Base-by-base conservation (phyloP, 192 early-diverging fungal genomes). In the Backusella mclennaniae region DNA sequence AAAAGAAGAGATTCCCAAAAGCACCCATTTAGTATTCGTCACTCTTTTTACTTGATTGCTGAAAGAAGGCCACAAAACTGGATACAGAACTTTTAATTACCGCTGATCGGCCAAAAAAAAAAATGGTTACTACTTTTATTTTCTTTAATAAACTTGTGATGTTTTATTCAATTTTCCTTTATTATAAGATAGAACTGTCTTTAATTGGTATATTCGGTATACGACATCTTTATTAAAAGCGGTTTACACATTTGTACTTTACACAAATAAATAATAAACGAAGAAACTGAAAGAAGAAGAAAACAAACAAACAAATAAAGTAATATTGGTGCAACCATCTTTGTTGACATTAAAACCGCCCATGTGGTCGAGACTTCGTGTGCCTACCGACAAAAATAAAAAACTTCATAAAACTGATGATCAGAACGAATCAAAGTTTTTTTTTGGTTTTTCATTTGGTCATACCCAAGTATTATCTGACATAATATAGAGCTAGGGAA, bases 331-430 rank as follows among this genome's bases (percentile, higher is more conserved):
- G n/a, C n/a, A 56, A 56, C 19, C 53, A 9, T 21, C 7, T 23
- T 21, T 56, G 53, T 56, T 56, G 53, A 56, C 53, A 56, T 56
- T 56, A 56, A 56, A 56, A 21, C 21, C 21, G n/a, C n/a, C 53
- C 53, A 56, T 56, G 53, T 56, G 53, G 53, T 56, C n/a, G 53
- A 56, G n/a, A 56, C n/a, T 56, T 56, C 21, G 53, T 56, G 21
- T 21, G 9, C 8, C 53, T 21, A 56, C 8, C 21, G 21, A 56
- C 53, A n/a, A 56, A 56, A 56, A 56, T 56, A 56, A 21, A 53
- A 53, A 53, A 9, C 52, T 53, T 53, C 52, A 53, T 53, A 53
- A 19, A 53, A 53, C 19, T 53, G 21, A 9, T 53, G 52, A 53
- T 23, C 52, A 21, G 19, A 9, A n/a, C 8, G 53, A 56, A 56